These are phyloP conservation scores for Ceratorhiza oryzae-sativae DNA, from an alignment of 1,284 basidiomycete genomes.

Conservation along the genomic window DNA sequence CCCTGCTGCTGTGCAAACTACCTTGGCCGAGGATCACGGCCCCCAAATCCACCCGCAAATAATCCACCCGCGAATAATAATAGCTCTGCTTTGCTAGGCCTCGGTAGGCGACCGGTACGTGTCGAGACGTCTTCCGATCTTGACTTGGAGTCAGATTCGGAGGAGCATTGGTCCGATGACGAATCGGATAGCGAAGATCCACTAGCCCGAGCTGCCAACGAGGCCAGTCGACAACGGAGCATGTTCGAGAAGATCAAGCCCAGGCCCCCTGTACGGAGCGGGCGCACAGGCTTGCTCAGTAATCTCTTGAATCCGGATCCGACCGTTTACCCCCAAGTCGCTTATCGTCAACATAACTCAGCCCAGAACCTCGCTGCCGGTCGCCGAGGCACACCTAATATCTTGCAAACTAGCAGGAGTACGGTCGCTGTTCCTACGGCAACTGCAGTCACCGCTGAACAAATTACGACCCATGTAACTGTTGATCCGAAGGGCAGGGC, in stretches of 20 bases:
- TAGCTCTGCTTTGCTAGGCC: conserved; percentile 29
- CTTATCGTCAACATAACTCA: conserved; percentile 42
- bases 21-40: neutral
- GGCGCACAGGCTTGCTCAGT: conserved; percentile 63
- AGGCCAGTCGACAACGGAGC: conserved; percentile 71
- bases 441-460: conserved; percentile 61
- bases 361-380: conserved; percentile 41
- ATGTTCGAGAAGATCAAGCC: conserved; percentile 78
- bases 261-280: conserved; percentile 62
- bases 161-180: conserved; percentile 55
- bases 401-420: conserved; percentile 67
- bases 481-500: conserved; percentile 41
- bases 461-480: conserved; percentile 49
- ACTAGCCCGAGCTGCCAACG: conserved; percentile 57
- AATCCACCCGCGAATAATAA: conserved; percentile 9
- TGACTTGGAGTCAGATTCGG: conserved; percentile 59
- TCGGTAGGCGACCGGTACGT: conserved; percentile 30
- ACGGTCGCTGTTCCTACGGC: conserved; percentile 68
- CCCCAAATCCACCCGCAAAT: neutral
- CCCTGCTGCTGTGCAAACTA: neutral
- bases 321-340: conserved; percentile 44
- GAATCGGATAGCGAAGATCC: conserved; percentile 44
- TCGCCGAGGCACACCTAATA: conserved; percentile 43
- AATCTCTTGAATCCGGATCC: conserved; percentile 75
- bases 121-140: conserved; percentile 44